These are phyloP conservation scores for Naegleria lovaniensis DNA, from an alignment of 208 protist genomes.

Conservation along the genomic window DNA sequence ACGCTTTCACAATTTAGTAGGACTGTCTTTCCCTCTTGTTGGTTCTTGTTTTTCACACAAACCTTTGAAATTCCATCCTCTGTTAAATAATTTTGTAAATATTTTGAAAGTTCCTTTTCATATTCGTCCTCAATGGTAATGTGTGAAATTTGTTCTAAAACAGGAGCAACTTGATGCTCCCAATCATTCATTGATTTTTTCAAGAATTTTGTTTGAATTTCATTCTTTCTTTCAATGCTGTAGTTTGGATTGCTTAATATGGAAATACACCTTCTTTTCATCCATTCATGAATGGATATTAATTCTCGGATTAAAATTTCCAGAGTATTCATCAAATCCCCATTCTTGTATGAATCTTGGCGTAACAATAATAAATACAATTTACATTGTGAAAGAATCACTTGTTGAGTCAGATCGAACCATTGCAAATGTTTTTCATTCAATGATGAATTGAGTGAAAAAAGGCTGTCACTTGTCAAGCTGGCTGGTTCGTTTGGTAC, in stretches of 20 bases:
- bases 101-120: not conserved
- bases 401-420: not conserved
- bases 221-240: not conserved
- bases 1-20: not conserved
- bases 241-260: not conserved
- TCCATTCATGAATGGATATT: not conserved
- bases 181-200: conserved; percentile 1
- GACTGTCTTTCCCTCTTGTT: not conserved
- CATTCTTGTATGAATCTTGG: not conserved
- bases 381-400: not conserved
- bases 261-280: not conserved
- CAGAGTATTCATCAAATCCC: not conserved
- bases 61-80: not conserved
- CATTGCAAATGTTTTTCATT: not conserved
- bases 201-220: not conserved
- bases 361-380: not conserved
- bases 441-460: not conserved
- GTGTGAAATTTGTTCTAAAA: not conserved
- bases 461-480: not conserved
- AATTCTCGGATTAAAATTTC: not conserved
- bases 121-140: not conserved
- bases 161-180: not conserved
- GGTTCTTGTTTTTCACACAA: not conserved
- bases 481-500: not conserved
- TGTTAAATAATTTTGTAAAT: not conserved